Evolutionary conservation across 805 yeast species (phyloP), one percentile per base, ranked within the genome.

Genomic region (Yarrowia deformans): DNA sequence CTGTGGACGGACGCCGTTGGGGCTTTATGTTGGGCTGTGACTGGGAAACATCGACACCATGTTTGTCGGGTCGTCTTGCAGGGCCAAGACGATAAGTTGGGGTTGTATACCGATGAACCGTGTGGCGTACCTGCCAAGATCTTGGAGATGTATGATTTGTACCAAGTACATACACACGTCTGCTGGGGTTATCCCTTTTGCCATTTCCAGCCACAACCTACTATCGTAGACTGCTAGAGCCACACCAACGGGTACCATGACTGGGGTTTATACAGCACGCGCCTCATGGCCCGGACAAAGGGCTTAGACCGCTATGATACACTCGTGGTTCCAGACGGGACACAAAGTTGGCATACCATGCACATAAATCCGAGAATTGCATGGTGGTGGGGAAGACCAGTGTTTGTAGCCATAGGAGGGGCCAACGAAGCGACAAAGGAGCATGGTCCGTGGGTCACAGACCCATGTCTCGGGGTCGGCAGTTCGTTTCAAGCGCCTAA

Each of bases 211-310:
- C 45, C 34, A n/a, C 60, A 37, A 23, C 29, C 29, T 23, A 23
- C 29, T 13, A 52, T n/a, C 19, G 23, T 7, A 13, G n/a, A 34
- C 58, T 55, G 61, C 45, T 34, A 55, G 48, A 56, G 63, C 48
- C 63, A 40, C 48, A 56, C 63, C 46, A 56, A 37, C 45, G 48
- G 63, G 63, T 56, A 56, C 63, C 63, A 56, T 40, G 63, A 56
- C 63, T 56, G 63, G 63, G 63, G 63, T 56, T 40, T 56, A 55
- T 39, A 40, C 63, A 56, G 63, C 63, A 40, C 63, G 63, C 63
- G 63, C 63, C 63, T 56, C 63, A 39, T 56, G 48, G 37, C 42
- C 48, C 29, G 37, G 46, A 40, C 46, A 39, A 55, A 55, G 61
- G 35, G 29, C 29, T 6, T 9, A 40, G 29, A 8, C 58, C 19